phyloP scores from a whole-genome alignment of 495 filamentous ascomycete genomes.

The Podospora tetraspora region DNA sequence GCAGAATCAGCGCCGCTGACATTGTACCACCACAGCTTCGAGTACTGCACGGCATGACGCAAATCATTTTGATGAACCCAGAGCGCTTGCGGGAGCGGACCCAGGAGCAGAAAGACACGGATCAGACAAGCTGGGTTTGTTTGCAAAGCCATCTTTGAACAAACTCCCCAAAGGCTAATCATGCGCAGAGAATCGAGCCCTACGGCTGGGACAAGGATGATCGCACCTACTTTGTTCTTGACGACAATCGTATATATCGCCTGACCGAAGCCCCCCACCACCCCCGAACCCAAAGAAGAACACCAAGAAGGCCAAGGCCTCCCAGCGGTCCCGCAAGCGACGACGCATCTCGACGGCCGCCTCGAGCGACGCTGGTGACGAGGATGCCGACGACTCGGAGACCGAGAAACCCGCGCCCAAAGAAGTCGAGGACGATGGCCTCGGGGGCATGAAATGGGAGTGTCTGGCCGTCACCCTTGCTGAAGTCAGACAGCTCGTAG shows the following conservation, averaged over 20 bases:
- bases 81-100: slow-evolving; percentile 83
- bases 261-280: slow-evolving; percentile 60
- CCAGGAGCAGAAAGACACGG: slow-evolving; percentile 71
- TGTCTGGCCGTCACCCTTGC: slow-evolving; percentile 75
- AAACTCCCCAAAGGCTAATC: slow-evolving; percentile 5
- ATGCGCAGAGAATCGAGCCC: slow-evolving; percentile 79
- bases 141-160: not conserved
- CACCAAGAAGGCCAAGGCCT: slow-evolving; percentile 65
- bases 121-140: slow-evolving; percentile 80
- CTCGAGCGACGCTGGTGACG: slow-evolving; percentile 40
- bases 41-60: slow-evolving; percentile 83
- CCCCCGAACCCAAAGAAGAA: slow-evolving; percentile 68
- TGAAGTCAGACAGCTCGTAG: slow-evolving; percentile 70
- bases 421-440: slow-evolving; percentile 52
- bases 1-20: slow-evolving; percentile 1
- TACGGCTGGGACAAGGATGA: slow-evolving; percentile 83
- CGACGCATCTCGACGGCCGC: slow-evolving; percentile 55
- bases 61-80: slow-evolving; percentile 80
- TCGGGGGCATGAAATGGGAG: slow-evolving; percentile 80
- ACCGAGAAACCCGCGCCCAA: slow-evolving; percentile 24
- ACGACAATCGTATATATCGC: slow-evolving; percentile 90
- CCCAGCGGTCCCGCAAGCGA: slow-evolving; percentile 65
- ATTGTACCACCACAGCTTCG: slow-evolving; percentile 48
- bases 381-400: slow-evolving; percentile 39
- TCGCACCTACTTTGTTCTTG: slow-evolving; percentile 81